These are phyloP conservation scores for Candida pseudoglaebosa DNA, from an alignment of 805 yeast genomes.

Conservation along the genomic window DNA sequence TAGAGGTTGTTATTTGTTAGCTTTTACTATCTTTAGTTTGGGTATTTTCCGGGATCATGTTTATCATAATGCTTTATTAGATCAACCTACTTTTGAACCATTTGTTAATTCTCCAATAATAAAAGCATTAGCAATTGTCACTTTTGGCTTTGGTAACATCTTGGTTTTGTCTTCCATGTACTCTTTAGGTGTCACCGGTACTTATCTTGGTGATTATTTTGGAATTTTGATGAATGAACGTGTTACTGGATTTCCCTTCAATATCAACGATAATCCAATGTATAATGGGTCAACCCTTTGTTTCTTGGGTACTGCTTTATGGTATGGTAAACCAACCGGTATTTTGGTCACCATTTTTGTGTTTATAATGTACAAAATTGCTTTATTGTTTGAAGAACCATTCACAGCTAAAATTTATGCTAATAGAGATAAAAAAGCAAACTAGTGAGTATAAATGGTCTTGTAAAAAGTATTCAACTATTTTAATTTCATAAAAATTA, in stretches of 20 bases:
- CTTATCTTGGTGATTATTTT: constrained; percentile 95
- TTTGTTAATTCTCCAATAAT: constrained; percentile 38
- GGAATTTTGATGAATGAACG: constrained; percentile 90
- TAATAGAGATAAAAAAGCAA: constrained; percentile 42
- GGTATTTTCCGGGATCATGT: constrained; percentile 81
- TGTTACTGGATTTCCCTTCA: constrained; percentile 92
- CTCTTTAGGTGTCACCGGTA: constrained; percentile 91
- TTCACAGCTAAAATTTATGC: constrained; percentile 91
- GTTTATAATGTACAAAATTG: constrained; percentile 75
- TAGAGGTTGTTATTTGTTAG: constrained; percentile 83
- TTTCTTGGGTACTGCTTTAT: constrained; percentile 86
- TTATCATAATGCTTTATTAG: constrained; percentile 63
- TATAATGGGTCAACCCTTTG: constrained; percentile 88
- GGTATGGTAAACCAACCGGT: constrained; percentile 90
- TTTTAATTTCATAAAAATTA: background rate
- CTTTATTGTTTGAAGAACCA: constrained; percentile 89
- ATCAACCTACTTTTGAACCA: constrained; percentile 64
- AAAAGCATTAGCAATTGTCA: constrained; percentile 48
- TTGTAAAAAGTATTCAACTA: constrained; percentile 1
- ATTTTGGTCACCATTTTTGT: constrained; percentile 69
- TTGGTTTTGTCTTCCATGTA: constrained; percentile 86
- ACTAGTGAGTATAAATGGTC: background rate
- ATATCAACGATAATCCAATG: constrained; percentile 90
- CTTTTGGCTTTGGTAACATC: constrained; percentile 69
- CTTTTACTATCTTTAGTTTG: constrained; percentile 75